Evolutionary conservation across 208 protist species (phyloP).

Genomic region (Trichomonas gallinae): DNA sequence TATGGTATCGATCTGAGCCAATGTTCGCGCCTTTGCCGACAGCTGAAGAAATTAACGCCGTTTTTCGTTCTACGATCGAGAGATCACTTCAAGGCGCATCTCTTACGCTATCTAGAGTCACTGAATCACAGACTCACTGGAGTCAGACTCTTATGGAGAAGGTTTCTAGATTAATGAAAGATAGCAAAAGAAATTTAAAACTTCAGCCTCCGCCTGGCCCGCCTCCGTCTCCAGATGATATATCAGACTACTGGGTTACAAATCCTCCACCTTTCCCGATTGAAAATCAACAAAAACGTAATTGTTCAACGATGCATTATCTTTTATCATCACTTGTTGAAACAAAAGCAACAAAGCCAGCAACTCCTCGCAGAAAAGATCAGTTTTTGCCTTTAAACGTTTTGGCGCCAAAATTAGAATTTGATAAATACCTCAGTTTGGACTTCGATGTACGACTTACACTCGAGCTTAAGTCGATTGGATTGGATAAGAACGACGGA

Average conservation of each 20-base stretch:
- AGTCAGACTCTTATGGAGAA: background rate
- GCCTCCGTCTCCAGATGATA: background rate
- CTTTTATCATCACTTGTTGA: background rate
- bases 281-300: background rate
- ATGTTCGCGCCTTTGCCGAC: background rate
- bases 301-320: background rate
- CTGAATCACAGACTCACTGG: background rate
- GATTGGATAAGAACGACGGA: background rate
- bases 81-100: background rate
- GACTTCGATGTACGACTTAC: background rate
- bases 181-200: conserved; percentile 3
- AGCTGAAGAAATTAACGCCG: background rate
- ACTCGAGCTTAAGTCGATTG: background rate
- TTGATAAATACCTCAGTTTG: background rate
- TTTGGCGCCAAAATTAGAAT: background rate
- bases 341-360: background rate
- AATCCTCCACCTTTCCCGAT: background rate
- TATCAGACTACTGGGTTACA: background rate
- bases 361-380: background rate
- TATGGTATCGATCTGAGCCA: background rate
- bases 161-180: background rate
- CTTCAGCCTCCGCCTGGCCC: background rate
- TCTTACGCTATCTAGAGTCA: background rate
- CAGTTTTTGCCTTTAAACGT: background rate
- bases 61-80: background rate